phyloP scores from a whole-genome alignment of 129 eudicot genomes.

The Arctium lappa region DNA sequence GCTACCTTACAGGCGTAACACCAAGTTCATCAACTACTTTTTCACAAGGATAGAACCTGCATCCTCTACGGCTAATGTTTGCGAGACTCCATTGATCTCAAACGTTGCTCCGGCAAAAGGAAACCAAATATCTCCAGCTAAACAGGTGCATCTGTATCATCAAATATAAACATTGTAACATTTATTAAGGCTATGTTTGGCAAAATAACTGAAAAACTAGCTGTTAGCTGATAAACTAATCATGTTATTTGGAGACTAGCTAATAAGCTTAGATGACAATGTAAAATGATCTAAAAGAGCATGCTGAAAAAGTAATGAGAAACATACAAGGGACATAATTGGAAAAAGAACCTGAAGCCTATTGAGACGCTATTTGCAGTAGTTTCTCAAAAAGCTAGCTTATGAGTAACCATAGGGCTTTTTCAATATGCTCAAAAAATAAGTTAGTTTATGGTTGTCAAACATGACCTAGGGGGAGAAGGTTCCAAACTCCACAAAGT shows the following conservation, averaged over 20 bases:
- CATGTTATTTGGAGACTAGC: neutral
- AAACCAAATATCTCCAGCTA: neutral
- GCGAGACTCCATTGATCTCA: neutral
- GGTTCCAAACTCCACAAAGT: no score
- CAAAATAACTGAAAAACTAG: neutral
- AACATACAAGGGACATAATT: neutral
- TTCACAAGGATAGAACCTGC: neutral
- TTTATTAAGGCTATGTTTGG: neutral
- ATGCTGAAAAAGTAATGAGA: neutral
- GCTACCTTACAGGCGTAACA: neutral
- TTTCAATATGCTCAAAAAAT: neutral
- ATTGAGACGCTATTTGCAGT: neutral
- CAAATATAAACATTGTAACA: neutral
- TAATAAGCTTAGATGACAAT: neutral
- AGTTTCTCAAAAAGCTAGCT: neutral
- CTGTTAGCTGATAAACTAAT: neutral
- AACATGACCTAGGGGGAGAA: no score
- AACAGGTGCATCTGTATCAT: neutral
- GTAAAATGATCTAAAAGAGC: neutral
- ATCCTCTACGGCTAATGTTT: neutral
- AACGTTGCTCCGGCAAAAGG: neutral
- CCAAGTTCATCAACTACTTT: slow-evolving; percentile 1
- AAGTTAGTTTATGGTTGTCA: neutral
- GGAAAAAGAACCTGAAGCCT: neutral
- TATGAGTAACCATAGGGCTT: neutral